Conservation (phyloP, 108 stramenopile genomes). For the Aureococcus anophagefferens region DNA sequence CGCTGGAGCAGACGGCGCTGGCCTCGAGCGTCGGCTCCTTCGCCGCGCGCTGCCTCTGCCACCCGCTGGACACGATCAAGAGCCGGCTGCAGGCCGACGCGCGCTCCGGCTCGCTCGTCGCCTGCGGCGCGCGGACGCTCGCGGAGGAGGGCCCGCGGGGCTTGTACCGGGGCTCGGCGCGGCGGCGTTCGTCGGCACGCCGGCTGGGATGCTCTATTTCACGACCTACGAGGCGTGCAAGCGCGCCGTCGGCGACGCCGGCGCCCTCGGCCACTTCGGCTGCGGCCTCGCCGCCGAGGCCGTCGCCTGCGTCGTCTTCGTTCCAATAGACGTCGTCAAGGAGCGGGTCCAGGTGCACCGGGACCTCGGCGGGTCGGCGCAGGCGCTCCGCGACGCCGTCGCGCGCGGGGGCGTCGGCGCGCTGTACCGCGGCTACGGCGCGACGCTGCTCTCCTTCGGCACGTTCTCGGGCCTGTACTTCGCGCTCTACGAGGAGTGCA, state of each 20-base stretch:
- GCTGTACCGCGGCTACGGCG: conserved; percentile 82
- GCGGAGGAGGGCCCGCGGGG: conserved; percentile 20
- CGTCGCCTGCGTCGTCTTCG: conserved; percentile 82
- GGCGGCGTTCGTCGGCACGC: conserved; percentile 76
- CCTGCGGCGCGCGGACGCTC: background rate
- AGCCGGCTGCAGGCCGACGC: conserved; percentile 36
- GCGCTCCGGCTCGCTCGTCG: conserved; percentile 1
- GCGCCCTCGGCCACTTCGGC: conserved; percentile 56
- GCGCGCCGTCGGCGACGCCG: conserved; percentile 14
- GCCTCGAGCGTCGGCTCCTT: conserved; percentile 21
- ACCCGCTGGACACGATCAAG: conserved; percentile 55
- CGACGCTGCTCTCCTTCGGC: conserved; percentile 86
- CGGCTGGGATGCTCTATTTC: conserved; percentile 81
- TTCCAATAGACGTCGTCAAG: conserved; percentile 96
- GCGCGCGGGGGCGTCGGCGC: conserved; percentile 70
- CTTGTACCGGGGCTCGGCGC: conserved; percentile 81
- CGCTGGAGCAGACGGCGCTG: background rate
- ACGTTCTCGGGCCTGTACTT: conserved; percentile 94
- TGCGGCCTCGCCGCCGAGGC: conserved; percentile 74
- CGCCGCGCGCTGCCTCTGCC: conserved; percentile 35
- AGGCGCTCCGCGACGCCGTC: conserved; percentile 28
- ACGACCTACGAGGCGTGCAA: conserved; percentile 79
- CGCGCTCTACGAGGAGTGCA: conserved; percentile 81
- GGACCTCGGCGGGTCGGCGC: background rate
- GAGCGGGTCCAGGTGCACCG: conserved; percentile 92